Evolutionary conservation across 768 basidiomycete genomes (phyloP).

Genomic region (Calocera viscosa): DNA sequence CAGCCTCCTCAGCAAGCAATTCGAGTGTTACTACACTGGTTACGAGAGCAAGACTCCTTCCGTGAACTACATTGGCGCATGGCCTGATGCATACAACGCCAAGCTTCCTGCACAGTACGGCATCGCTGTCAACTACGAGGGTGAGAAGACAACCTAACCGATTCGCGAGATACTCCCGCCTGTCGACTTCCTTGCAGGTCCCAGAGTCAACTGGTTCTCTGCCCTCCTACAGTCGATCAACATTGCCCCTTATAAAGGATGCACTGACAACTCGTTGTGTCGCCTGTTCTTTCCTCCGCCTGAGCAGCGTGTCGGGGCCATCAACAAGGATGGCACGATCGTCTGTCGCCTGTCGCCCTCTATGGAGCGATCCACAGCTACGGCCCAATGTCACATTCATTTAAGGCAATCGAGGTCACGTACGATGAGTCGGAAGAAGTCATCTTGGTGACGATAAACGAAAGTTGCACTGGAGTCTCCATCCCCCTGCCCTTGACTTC

Average conservation of each 20-base stretch:
- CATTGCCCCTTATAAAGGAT: slow-evolving; percentile 74
- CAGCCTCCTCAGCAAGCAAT: slow-evolving; percentile 60
- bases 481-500: slow-evolving; percentile 78
- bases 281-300: slow-evolving; percentile 72
- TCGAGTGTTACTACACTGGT: slow-evolving; percentile 63
- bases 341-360: slow-evolving; percentile 48
- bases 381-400: slow-evolving; percentile 54
- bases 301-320: slow-evolving; percentile 65
- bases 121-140: slow-evolving; percentile 37
- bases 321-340: slow-evolving; percentile 34
- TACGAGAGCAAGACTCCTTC: slow-evolving; percentile 64
- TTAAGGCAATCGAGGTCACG: slow-evolving; percentile 71
- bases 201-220: slow-evolving; percentile 71
- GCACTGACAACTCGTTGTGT: slow-evolving; percentile 79
- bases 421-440: slow-evolving; percentile 41
- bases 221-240: slow-evolving; percentile 71
- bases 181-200: slow-evolving; percentile 61
- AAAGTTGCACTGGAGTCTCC: slow-evolving; percentile 63
- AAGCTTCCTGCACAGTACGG: slow-evolving; percentile 35
- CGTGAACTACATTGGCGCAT: slow-evolving; percentile 69
- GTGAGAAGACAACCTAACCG: slow-evolving; percentile 33
- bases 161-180: slow-evolving; percentile 43
- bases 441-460: slow-evolving; percentile 65
- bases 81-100: slow-evolving; percentile 30
- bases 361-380: slow-evolving; percentile 72